These are phyloP conservation scores for Cadophora sp. DNA, from an alignment of 2,329 filamentous ascomycete genomes.

Conservation along the genomic window DNA sequence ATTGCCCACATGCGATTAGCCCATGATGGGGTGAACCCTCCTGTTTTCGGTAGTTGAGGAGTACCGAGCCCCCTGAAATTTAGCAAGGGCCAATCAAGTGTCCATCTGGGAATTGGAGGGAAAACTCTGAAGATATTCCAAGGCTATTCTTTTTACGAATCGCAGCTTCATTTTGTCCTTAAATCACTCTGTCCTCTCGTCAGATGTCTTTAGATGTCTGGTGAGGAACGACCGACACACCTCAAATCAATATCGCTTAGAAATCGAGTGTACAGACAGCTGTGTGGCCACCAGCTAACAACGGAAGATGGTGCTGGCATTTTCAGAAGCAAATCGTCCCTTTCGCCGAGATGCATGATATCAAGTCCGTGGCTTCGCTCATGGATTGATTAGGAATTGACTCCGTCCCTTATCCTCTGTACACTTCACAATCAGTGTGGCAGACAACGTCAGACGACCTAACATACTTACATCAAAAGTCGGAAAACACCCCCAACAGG, in stretches of 20 bases:
- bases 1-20: slow-evolving; percentile 16
- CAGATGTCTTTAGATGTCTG: not conserved
- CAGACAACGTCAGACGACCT: not conserved
- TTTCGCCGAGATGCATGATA: not conserved
- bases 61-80: slow-evolving; percentile 16
- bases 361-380: slow-evolving; percentile 1
- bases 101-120: not conserved
- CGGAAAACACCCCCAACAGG: not conserved
- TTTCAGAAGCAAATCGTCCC: not conserved
- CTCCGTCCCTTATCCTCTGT: not conserved
- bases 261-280: not conserved
- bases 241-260: not conserved
- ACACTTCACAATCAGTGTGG: not conserved
- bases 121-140: not conserved
- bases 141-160: not conserved
- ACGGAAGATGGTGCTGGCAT: not conserved
- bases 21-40: not conserved
- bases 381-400: not conserved
- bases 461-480: not conserved
- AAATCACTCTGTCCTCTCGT: not conserved
- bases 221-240: not conserved
- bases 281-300: not conserved
- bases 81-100: slow-evolving; percentile 2
- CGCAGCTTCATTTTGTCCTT: not conserved
- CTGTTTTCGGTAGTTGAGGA: slow-evolving; percentile 15